A percentile compares a stretch with the other conserved stretches of the same genome.
Conservation (phyloP, 2,329 filamentous ascomycete genomes). For the Endothia cerciana region DNA sequence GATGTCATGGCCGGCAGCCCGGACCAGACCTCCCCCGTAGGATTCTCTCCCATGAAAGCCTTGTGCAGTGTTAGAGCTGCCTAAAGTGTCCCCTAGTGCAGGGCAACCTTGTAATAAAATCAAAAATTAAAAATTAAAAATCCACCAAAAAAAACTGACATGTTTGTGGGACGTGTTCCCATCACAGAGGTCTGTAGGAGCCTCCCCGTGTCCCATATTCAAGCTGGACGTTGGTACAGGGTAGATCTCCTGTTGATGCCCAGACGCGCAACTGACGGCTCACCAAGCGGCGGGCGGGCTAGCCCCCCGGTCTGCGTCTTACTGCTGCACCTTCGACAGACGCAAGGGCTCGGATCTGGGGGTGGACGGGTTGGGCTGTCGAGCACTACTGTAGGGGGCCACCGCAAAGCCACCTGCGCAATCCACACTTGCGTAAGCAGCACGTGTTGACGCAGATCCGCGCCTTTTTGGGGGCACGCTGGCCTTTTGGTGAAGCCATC, state of each 20-base stretch:
- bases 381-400: not conserved
- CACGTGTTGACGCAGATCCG: not conserved
- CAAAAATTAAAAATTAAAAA: no score
- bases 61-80: not conserved
- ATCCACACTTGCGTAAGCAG: not conserved
- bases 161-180: no score
- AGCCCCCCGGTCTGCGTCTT: no score
- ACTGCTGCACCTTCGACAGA: not conserved
- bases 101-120: not conserved
- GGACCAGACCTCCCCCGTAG: not conserved
- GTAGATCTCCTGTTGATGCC: no score
- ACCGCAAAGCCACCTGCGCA: not conserved
- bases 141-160: no score
- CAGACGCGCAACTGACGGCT: no score
- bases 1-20: no score
- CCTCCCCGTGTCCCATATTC: no score
- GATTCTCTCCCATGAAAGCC: not conserved
- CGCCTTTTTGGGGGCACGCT: no score
- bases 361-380: not conserved
- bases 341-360: not conserved
- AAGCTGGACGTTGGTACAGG: no score
- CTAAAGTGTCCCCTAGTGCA: not conserved
- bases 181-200: no score
- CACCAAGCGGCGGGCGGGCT: no score
- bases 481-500: not conserved